These are phyloP conservation scores for Begonia masoniana DNA, from an alignment of 306 rosid genomes.

Conservation along the genomic window DNA sequence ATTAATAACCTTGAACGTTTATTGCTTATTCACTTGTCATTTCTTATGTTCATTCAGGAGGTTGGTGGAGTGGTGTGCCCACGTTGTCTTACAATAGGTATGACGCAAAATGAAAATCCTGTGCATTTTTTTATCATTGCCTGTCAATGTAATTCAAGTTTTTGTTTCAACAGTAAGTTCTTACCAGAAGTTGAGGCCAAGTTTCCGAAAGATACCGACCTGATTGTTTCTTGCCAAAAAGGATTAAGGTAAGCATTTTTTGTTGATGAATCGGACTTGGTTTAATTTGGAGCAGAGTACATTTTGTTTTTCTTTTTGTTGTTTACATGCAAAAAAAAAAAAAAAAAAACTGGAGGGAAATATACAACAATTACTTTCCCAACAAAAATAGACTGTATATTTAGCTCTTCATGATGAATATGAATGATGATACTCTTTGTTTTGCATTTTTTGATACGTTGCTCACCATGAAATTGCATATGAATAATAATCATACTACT, in stretches of 20 bases:
- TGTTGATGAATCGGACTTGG: no score
- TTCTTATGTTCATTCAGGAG: constrained; percentile 37
- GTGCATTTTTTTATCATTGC: constrained; percentile 8
- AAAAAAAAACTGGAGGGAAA: no score
- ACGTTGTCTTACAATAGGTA: constrained; percentile 64
- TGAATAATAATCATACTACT: no score
- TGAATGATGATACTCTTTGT: no score
- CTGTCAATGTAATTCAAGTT: constrained; percentile 8
- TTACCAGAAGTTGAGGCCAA: constrained; percentile 59
- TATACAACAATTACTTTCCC: no score
- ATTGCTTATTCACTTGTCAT: constrained; percentile 12
- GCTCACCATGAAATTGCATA: no score
- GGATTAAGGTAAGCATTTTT: constrained; percentile 52
- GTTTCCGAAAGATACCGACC: constrained; percentile 67
- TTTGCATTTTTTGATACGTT: no score
- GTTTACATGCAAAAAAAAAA: no score
- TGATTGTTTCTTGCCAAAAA: constrained; percentile 88
- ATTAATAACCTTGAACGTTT: constrained; percentile 1
- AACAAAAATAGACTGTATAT: no score
- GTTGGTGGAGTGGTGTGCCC: constrained; percentile 98
- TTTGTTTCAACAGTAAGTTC: constrained; percentile 45
- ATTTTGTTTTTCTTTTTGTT: no score
- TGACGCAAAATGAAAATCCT: constrained; percentile 3
- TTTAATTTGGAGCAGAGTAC: no score
- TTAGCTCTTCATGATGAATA: no score